Evolutionary conservation across 2,329 filamentous ascomycete species (phyloP), one percentile per base, ranked within the genome.

Genomic region (Stachybotrys chartarum): DNA sequence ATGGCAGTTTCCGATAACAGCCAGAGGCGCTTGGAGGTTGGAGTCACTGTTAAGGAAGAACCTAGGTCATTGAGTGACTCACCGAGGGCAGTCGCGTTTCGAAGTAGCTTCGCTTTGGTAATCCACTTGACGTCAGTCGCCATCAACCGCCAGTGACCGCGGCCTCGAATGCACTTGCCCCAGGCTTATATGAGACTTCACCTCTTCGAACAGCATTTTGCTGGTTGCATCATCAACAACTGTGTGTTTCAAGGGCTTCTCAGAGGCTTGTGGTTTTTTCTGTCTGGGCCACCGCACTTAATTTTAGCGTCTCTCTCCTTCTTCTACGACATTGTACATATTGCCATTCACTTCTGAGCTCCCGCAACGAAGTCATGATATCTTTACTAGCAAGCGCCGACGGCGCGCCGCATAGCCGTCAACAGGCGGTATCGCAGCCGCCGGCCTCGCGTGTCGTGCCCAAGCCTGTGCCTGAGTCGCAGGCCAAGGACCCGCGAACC

Each of bases 401-500:
- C 18, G 65, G 65, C 56, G 64, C 66, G 12, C 59, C 66, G 5
- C 60, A 57, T 39, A 69, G 69, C 57, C 67, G 72, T 51, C 67
- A 69, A 54, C 79, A 83, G 63, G 79, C 78, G 17, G 76, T 80
- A n/a, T 57, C 63, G 5, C 70, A 75, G 60, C 68, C 76, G 1
- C 63, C 74, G 1, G 55, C 71, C 35, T 76, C 77, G 48, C 78
- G 79, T 56, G 72, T 86, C 18, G 81, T 88, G 35, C 68, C 80
- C 56, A 87, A 85, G 65, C 89, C 89, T 11, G 73, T 88, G 3
- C 83, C 89, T 7, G 75, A 79, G 56, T 76, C 80, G 11, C 86
- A 91, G 69, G 68, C 75, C 32, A 78, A 84, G 57, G 83, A 91
- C 66, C 87, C 89, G 7, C 79, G 88, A 60, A 80, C 80, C 55